These are phyloP conservation scores for Syzygium jambos DNA, from an alignment of 345 rosid species.

Conservation along the genomic window DNA sequence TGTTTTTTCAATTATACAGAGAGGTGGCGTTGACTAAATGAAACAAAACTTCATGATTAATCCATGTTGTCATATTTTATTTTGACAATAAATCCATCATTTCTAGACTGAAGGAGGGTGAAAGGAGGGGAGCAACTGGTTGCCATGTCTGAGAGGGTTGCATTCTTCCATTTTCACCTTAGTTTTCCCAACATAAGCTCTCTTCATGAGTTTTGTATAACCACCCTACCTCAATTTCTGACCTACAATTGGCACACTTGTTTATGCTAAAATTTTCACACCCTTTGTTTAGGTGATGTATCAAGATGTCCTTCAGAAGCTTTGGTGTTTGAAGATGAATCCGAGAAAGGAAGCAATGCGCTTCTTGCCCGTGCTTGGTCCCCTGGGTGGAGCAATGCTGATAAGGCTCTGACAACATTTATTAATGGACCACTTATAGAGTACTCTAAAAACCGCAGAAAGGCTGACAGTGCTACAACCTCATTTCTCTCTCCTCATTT, in stretches of 20 bases:
- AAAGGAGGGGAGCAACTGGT: background rate
- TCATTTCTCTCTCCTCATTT: constrained; percentile 93
- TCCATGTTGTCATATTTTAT: background rate
- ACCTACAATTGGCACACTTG: background rate
- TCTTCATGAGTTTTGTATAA: background rate
- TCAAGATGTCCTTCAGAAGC: constrained; percentile 59
- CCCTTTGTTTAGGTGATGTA: constrained; percentile 50
- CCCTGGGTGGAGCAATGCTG: constrained; percentile 95
- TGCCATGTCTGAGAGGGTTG: background rate
- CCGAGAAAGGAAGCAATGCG: constrained; percentile 94
- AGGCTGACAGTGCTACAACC: constrained; percentile 97
- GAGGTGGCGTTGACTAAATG: background rate
- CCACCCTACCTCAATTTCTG: background rate
- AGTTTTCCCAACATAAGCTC: background rate
- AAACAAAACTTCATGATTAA: background rate
- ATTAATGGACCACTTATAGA: constrained; percentile 82
- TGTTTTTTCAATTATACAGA: background rate
- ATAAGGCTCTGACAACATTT: constrained; percentile 80
- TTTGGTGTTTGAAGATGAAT: constrained; percentile 83
- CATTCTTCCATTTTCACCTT: background rate
- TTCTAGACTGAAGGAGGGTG: background rate
- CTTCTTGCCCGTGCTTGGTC: constrained; percentile 98
- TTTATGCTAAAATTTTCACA: background rate
- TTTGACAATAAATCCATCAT: background rate
- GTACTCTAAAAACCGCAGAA: constrained; percentile 78